Evolutionary conservation across 768 basidiomycete genomes (phyloP), one percentile per base, ranked within the genome.

Genomic region (Kockovaella imperatae): DNA sequence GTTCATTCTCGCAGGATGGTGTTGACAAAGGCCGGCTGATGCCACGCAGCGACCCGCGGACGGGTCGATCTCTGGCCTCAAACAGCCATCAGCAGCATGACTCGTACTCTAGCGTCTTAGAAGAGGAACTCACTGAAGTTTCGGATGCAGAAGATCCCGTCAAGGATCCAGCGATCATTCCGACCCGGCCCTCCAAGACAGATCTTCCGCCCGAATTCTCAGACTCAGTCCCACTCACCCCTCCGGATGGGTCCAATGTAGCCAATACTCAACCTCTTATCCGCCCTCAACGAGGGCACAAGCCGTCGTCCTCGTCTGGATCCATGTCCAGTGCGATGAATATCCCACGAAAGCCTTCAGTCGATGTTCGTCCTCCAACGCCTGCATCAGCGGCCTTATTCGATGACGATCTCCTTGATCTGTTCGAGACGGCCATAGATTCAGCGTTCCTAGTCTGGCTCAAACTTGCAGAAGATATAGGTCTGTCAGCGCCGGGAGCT

Each of bases 1-100:
- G 90, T n/a, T 93, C 90, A 3, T 96, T 93, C 74, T 93, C 90
- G 53, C 82, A 78, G 21, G 85, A 87, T 64, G 90, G 95, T 66
- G 84, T 93, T 5, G 83, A 93, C 64, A 81, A 86, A 42, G 90
- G 90, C 32, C 87, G 83, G 70, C 75, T 79, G 42, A 60, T 73
- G 47, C n/a, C n/a, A n/a, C n/a, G n/a, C n/a, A n/a, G n/a, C n/a
- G n/a, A n/a, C n/a, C n/a, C n/a, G n/a, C n/a, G n/a, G n/a, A n/a
- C n/a, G n/a, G n/a, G n/a, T n/a, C n/a, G n/a, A n/a, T n/a, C n/a
- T n/a, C n/a, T n/a, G n/a, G n/a, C n/a, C n/a, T n/a, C n/a, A n/a
- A n/a, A n/a, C n/a, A n/a, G n/a, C n/a, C n/a, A n/a, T n/a, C n/a
- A n/a, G n/a, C n/a, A n/a, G n/a, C n/a, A n/a, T n/a, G n/a, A n/a